Evolutionary conservation across 2,329 filamentous ascomycete genomes (phyloP), one percentile per base, ranked within the genome.

Genomic region (Colletotrichum echinochloae): DNA sequence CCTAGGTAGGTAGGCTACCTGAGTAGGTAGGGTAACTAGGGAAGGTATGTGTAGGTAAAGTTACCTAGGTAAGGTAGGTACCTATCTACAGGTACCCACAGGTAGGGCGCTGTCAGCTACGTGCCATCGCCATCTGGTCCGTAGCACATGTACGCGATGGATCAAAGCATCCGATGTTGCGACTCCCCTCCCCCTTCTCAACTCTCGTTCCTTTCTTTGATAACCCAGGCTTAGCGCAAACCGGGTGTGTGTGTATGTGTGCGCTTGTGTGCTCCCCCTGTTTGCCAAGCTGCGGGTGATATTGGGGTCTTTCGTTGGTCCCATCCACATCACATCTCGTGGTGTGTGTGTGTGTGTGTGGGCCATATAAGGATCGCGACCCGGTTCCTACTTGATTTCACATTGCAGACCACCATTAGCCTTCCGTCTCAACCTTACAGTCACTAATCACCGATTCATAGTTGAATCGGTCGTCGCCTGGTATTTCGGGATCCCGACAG

Each of bases 181-280:
- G 28, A 35, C 64, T 57, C 51, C 61, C 41, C 51, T 54, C 41
- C 41, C n/a, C 7, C 26, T 61, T 51, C 44, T 51, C 62, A 59
- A 44, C 57, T 66, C 64, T 52, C 64, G 64, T 63, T 67, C 67
- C 51, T 62, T 70, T 67, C 64, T 70, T 67, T 67, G 64, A 67
- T 63, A 46, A 67, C 54, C 46, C 51, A 48, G 46, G 55, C 33
- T 23, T 57, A 33, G 51, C 48, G 67, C 35, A 63, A 59, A 37
- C 23, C 12, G 7, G 51, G 41, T 23, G 20, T 46, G 41, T 11
- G 9, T 7, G 41, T 46, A 2, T n/a, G 41, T 11, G 44, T n/a
- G 41, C 3, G 41, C n/a, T 18, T 44, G 41, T 57, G 35, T 48
- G 14, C 18, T 49, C 41, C 52, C 57, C 44, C 51, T 70, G 44